Conservation (phyloP, 169 alveolate genomes). For the Plasmodium billcollinsi region DNA sequence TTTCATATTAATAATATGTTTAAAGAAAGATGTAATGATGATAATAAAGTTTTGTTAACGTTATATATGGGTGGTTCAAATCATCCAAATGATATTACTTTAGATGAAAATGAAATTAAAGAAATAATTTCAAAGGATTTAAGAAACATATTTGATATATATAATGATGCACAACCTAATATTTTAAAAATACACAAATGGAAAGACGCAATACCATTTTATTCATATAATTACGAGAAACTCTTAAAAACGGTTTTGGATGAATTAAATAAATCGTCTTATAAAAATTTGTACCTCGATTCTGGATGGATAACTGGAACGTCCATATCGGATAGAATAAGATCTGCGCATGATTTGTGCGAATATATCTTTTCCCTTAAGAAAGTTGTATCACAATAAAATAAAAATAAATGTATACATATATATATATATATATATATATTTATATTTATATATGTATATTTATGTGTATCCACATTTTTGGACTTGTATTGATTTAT, state of each 20-base stretch:
- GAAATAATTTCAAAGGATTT: slow-evolving; percentile 11
- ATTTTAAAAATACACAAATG: slow-evolving; percentile 48
- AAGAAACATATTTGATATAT: slow-evolving; percentile 11
- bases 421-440: no score
- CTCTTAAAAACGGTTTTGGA: slow-evolving; percentile 7
- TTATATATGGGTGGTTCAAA: slow-evolving; percentile 50
- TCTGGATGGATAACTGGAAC: slow-evolving; percentile 73
- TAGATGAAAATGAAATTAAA: slow-evolving; percentile 18
- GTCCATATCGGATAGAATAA: slow-evolving; percentile 59
- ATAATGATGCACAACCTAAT: slow-evolving; percentile 35
- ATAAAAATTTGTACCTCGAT: slow-evolving; percentile 39
- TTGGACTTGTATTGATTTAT: no score
- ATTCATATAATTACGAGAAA: slow-evolving; percentile 46
- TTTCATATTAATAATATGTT: slow-evolving; percentile 47
- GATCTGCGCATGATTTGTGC: slow-evolving; percentile 50
- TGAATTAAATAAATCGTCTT: slow-evolving; percentile 23
- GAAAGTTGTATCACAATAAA: no score
- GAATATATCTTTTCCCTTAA: neutral
- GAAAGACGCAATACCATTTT: slow-evolving; percentile 49
- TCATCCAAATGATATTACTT: slow-evolving; percentile 25
- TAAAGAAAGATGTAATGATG: slow-evolving; percentile 40
- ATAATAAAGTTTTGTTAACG: slow-evolving; percentile 21
- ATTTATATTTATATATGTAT: no score
- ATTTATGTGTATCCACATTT: no score
- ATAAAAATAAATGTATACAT: no score